Percentiles rank a stretch among this genome's conserved stretches.
Evolutionary conservation across 495 filamentous ascomycete species (phyloP).

Genomic region (Aspergillus ellipticus): DNA sequence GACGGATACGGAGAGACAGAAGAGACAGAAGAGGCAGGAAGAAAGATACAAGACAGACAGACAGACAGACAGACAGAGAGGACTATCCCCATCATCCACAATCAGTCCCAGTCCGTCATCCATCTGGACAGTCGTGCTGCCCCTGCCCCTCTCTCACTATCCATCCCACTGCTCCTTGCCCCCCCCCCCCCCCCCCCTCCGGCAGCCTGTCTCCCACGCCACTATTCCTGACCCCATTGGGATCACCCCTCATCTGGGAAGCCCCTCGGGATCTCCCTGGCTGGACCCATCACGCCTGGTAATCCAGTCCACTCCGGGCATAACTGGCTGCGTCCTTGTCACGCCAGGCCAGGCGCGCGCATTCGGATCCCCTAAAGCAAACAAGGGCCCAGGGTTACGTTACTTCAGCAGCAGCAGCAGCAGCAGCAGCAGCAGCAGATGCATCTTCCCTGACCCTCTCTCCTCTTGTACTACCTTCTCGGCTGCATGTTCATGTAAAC

Average conservation of each 20-base stretch:
- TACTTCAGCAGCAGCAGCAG: constrained; percentile 13
- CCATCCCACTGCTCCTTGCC: background rate
- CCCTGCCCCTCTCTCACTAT: constrained; percentile 5
- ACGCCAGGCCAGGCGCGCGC: background rate
- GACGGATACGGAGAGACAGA: background rate
- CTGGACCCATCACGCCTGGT: constrained; percentile 1
- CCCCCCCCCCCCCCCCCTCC: too few species aligned
- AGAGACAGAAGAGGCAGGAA: background rate
- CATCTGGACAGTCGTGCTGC: background rate
- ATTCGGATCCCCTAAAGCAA: background rate
- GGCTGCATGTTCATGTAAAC: constrained; percentile 17
- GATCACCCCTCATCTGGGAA: constrained; percentile 3
- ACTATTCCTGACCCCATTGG: constrained; percentile 2
- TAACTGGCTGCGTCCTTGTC: background rate
- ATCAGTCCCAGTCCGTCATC: too few species aligned
- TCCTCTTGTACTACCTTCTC: constrained; percentile 8
- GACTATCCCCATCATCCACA: too few species aligned
- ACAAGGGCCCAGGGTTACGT: background rate
- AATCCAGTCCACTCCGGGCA: background rate
- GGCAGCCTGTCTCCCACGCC: background rate
- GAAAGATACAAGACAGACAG: background rate
- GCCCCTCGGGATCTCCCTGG: constrained; percentile 6
- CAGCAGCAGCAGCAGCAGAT: constrained; percentile 13
- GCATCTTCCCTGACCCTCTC: constrained; percentile 15
- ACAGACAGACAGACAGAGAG: background rate